These are phyloP conservation scores for Phlebopus sp. DNA, from an alignment of 1,284 basidiomycete genomes.

Conservation along the genomic window DNA sequence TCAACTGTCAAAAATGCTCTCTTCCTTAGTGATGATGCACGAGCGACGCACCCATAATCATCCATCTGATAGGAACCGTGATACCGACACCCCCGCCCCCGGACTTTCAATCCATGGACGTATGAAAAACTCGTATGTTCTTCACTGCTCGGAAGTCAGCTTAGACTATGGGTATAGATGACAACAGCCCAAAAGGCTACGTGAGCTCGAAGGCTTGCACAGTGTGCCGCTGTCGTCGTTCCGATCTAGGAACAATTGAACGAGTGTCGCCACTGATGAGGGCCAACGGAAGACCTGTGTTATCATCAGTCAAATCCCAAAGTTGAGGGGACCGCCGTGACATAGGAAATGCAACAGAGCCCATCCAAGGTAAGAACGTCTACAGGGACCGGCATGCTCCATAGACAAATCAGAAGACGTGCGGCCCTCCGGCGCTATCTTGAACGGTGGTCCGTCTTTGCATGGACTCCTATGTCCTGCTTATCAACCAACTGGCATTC, in stretches of 20 bases:
- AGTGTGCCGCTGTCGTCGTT: not conserved
- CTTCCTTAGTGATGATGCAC: not conserved
- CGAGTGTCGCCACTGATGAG: slow-evolving; percentile 7
- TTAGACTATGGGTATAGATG: no score
- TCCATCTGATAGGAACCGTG: not conserved
- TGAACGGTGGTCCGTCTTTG: slow-evolving; percentile 2
- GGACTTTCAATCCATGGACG: not conserved
- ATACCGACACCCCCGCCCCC: not conserved
- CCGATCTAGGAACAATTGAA: slow-evolving; percentile 11
- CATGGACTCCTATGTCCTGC: not conserved
- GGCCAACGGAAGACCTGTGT: slow-evolving; percentile 1
- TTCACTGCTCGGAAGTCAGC: no score
- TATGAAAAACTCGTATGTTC: not conserved
- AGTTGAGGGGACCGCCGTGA: slow-evolving; percentile 1
- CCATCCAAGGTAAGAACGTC: slow-evolving; percentile 2
- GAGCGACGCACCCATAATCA: not conserved
- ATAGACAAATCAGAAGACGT: not conserved
- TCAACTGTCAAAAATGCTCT: not conserved
- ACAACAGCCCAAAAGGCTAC: no score
- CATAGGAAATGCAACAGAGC: not conserved
- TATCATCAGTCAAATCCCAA: slow-evolving; percentile 24
- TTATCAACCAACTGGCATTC: not conserved
- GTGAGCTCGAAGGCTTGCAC: not conserved
- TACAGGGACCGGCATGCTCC: not conserved
- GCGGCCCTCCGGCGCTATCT: slow-evolving; percentile 11